Percentiles rank a stretch among this genome's conserved stretches.
These are phyloP conservation scores for Aspergillus ochraceoroseus DNA, from an alignment of 2,329 filamentous ascomycete genomes.

Conservation along the genomic window DNA sequence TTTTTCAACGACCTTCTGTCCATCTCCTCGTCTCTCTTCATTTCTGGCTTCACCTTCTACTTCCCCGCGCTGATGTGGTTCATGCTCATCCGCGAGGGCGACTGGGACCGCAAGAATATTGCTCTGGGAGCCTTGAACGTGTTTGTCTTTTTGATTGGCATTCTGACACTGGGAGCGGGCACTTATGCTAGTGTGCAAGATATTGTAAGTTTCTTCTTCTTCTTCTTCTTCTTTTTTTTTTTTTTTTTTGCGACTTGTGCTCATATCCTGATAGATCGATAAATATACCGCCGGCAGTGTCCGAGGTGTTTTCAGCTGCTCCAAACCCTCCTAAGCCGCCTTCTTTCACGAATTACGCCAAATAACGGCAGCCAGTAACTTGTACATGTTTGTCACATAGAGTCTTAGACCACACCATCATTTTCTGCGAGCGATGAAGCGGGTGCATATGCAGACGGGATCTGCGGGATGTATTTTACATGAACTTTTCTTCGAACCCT, in stretches of 20 bases:
- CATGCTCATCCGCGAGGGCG: conserved; percentile 28
- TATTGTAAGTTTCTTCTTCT: conserved; percentile 29
- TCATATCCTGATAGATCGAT: conserved; percentile 45
- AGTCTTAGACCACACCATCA: no score
- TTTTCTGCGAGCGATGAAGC: no score
- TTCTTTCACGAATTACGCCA: neutral
- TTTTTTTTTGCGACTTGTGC: neutral
- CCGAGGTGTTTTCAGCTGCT: conserved; percentile 65
- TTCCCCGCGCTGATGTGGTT: conserved; percentile 47
- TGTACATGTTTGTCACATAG: no score
- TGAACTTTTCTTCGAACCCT: no score
- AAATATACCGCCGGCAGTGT: conserved; percentile 60
- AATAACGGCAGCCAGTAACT: no score
- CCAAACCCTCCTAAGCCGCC: conserved; percentile 18
- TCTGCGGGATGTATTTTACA: no score
- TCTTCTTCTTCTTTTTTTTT: neutral
- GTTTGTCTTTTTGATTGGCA: conserved; percentile 62
- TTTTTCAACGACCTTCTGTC: conserved; percentile 67
- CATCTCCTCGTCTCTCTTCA: conserved; percentile 61
- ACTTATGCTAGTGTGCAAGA: conserved; percentile 61
- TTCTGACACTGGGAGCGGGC: conserved; percentile 69
- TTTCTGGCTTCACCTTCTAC: conserved; percentile 85
- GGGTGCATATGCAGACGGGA: no score
- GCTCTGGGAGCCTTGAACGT: conserved; percentile 61
- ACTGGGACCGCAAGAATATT: conserved; percentile 41